These are phyloP conservation scores for Globisporangium sylvaticum DNA, from an alignment of 352 stramenopile genomes.

Conservation along the genomic window DNA sequence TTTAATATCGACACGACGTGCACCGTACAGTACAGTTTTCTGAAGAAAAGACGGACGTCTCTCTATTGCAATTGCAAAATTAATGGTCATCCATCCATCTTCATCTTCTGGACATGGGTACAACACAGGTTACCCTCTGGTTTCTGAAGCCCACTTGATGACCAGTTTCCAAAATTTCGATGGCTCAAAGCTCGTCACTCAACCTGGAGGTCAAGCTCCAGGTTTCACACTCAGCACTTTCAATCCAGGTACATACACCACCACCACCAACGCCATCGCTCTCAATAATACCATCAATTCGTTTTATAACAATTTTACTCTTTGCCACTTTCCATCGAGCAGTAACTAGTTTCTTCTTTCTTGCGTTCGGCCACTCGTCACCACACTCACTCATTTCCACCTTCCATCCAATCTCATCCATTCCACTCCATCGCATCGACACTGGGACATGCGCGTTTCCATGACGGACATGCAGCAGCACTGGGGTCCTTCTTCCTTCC, in stretches of 20 bases:
- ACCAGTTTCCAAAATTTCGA: not conserved
- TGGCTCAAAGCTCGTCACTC: not conserved
- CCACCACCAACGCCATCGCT: not conserved
- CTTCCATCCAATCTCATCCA: not conserved
- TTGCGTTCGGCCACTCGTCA: not conserved
- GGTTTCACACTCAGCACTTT: no score
- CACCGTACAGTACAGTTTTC: not conserved
- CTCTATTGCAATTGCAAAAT: not conserved
- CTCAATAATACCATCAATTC: not conserved
- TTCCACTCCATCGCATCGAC: not conserved
- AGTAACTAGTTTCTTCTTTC: constrained; percentile 11
- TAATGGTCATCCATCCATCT: not conserved
- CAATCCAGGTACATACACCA: not conserved
- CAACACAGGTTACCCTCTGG: not conserved
- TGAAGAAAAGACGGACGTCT: not conserved
- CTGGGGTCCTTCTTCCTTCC: not conserved
- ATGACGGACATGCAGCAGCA: not conserved
- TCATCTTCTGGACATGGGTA: not conserved
- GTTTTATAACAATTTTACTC: constrained; percentile 11
- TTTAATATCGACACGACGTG: not conserved
- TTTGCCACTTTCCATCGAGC: constrained; percentile 19
- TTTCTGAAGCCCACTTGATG: not conserved
- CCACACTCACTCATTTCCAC: not conserved
- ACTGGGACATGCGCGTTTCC: not conserved
- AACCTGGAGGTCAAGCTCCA: not conserved